Evolutionary conservation across 148 eudicot species (phyloP), one percentile per base, ranked within the genome.

Genomic region (Rhododendron ovatum): DNA sequence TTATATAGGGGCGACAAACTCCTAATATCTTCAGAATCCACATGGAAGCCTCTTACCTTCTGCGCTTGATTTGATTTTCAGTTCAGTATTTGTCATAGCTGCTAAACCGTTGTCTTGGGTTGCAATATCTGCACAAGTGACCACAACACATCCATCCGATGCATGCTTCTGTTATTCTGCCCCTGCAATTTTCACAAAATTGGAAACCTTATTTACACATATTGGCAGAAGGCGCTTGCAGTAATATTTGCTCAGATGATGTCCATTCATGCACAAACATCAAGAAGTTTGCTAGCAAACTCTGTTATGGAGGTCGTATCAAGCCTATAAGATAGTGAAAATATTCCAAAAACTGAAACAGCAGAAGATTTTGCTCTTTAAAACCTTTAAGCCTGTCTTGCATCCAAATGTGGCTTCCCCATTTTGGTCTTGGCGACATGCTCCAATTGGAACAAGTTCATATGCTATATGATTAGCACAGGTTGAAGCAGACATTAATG

Each of bases 91-190:
- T 59, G 82, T 37, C 14, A 3, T 28, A 85, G 45, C 43, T 17
- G 77, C 73, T 85, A 86, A 30, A 80, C n/a, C 35, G 35, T 30
- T 9, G 87, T 50, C 48, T 80, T 86, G 63, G 84, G 35, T 80
- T 86, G 97, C 83, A 96, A 82, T 86, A 95, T 91, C 89, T 95
- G 97, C 91, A 95, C 91, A 74, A 96, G 93, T 80, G 98, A 91
- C 98, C 97, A 95, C 80, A 96, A 86, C 67, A 95, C 90, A 89
- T 96, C 99, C 98, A 95, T 92, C 88, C 99, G 91, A 84, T 95
- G 99, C 91, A 96, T 84, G 92, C 88, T 93, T 87, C 93, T 91
- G 86, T 92, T 93, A 87, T 87, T 92, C 87, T 93, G 92, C 37
- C 91, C 95, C 98, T 94, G 92, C 84, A 85, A 33, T 48, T 15